Base-by-base conservation (phyloP, 352 stramenopile species). In the Phytopythium aichiense region DNA sequence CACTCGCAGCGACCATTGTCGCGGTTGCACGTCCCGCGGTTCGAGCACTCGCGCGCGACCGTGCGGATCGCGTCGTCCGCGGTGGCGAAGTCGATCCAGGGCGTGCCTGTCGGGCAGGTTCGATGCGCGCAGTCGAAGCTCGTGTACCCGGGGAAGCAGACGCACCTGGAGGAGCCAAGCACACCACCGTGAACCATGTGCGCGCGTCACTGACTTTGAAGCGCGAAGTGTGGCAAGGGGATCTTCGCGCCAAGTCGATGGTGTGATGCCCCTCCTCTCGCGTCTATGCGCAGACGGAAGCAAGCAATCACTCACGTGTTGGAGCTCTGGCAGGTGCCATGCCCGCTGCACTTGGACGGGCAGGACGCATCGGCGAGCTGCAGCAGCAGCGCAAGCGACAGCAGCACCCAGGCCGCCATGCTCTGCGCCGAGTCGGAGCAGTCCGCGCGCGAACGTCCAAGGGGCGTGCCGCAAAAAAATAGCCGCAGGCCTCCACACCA, bases 81-180 rank as follows among this genome's bases (percentile, higher is more conserved):
- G 2, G 65, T 65, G 0, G 80, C 76, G 43, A 87, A 81, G 59
- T 82, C 80, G 25, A 71, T 65, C 84, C 84, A 91, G 5, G 84
- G 80, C 22, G 62, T 60, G 22, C 78, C 88, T n/a, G 63, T 67
- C 23, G 94, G 81, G 63, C 94, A 98, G 22, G 64, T 65, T 22
- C 88, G 80, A 5, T 73, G 65, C 53, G 73, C 81, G 77, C 94
- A 98, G 71, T 97, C 92, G 64, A 87, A 91, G 43, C 91, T 90
- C 23, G 72, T 79, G 72, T 94, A 98, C 7, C 90, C 88, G 0
- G 75, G 68, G 63, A 85, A 88, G 67, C 91, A 98, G 0, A 73
- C 64, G 62, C 91, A 98, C 38, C 91, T 96, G 46, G 18, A 16
- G 45, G 1, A 35, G 16, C 9, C 11, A 18, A 1, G 7, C 40